These are phyloP conservation scores for Aspergillus indologenus DNA, from an alignment of 495 filamentous ascomycete genomes.

Conservation along the genomic window DNA sequence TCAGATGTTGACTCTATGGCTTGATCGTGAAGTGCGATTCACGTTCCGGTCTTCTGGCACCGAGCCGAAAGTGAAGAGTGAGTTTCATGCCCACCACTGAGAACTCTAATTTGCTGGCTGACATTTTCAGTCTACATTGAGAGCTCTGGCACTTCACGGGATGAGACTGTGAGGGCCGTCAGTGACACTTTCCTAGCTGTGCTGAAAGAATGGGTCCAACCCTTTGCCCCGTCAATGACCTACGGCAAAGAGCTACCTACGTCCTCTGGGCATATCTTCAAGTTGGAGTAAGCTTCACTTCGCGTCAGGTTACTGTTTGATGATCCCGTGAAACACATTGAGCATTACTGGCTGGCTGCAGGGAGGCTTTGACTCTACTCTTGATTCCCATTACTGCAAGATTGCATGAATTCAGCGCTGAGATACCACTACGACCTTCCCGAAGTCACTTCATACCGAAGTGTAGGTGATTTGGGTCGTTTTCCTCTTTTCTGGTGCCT, in stretches of 20 bases:
- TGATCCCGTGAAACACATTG: constrained; percentile 1
- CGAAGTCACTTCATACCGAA: background rate
- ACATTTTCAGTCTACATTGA: constrained; percentile 52
- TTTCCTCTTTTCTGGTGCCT: background rate
- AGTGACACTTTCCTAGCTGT: constrained; percentile 51
- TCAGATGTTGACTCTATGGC: constrained; percentile 71
- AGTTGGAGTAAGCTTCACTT: constrained; percentile 16
- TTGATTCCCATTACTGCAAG: constrained; percentile 1
- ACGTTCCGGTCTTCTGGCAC: constrained; percentile 68
- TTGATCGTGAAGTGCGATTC: constrained; percentile 57
- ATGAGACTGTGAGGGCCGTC: constrained; percentile 51
- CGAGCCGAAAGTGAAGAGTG: constrained; percentile 66
- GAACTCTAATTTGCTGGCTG: background rate
- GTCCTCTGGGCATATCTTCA: constrained; percentile 39
- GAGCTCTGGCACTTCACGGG: constrained; percentile 43
- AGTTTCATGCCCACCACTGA: constrained; percentile 12
- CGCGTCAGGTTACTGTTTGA: background rate
- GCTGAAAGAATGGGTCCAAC: constrained; percentile 56
- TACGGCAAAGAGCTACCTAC: constrained; percentile 36
- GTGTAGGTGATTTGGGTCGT: background rate
- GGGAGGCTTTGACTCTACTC: constrained; percentile 1
- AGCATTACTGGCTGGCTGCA: background rate
- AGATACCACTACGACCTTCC: constrained; percentile 1
- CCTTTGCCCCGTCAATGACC: constrained; percentile 41
- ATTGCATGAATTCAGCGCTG: constrained; percentile 5